These are phyloP conservation scores for Skeletonema potamos DNA, from an alignment of 108 stramenopile genomes.

Conservation along the genomic window DNA sequence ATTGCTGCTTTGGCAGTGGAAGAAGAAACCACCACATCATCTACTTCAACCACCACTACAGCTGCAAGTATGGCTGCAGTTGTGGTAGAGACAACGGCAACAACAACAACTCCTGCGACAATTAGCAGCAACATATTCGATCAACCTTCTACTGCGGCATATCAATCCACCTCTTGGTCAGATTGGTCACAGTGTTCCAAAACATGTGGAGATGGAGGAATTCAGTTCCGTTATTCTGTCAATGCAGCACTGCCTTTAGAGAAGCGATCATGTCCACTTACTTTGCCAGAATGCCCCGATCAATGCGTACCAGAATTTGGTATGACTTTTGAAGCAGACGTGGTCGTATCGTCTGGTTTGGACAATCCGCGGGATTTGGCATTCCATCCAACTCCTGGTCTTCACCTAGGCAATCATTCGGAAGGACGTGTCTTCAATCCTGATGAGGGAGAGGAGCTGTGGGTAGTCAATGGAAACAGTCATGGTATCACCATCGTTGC, in stretches of 20 bases:
- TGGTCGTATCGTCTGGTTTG: constrained; percentile 17
- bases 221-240: constrained; percentile 26
- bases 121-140: not conserved
- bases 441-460: constrained; percentile 42
- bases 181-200: constrained; percentile 46
- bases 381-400: constrained; percentile 55
- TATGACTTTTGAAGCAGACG: not conserved
- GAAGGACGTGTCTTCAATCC: constrained; percentile 39
- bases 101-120: not conserved
- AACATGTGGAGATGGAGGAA: constrained; percentile 44
- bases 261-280: constrained; percentile 4
- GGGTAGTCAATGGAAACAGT: constrained; percentile 51
- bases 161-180: constrained; percentile 27
- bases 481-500: constrained; percentile 46
- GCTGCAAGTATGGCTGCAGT: not conserved
- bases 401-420: constrained; percentile 41
- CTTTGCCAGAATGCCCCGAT: constrained; percentile 8
- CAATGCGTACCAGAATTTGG: constrained; percentile 32
- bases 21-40: not conserved
- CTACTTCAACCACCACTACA: not conserved
- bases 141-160: not conserved
- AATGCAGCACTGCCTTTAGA: constrained; percentile 3
- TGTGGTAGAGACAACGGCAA: not conserved
- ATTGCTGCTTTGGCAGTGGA: not conserved
- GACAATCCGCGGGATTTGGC: constrained; percentile 18